Evolutionary conservation across 768 basidiomycete genomes (phyloP).

Genomic region (Phylloporus sp.): DNA sequence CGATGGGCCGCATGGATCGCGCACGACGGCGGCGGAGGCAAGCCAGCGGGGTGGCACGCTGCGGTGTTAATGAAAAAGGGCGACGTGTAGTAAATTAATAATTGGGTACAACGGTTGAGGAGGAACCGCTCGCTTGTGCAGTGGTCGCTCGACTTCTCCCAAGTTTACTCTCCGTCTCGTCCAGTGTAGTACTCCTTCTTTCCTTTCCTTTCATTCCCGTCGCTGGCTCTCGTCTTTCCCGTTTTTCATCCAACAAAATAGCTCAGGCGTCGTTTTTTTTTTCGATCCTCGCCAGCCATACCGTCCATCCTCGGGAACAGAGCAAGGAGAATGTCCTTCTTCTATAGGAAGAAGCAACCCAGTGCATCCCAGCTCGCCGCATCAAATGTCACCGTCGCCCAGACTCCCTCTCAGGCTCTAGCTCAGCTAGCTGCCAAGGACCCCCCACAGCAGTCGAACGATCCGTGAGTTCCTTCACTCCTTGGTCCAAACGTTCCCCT

Average conservation of each 20-base stretch:
- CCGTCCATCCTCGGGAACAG: constrained; percentile 59
- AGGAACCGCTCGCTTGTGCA: background rate
- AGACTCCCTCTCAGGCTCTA: constrained; percentile 64
- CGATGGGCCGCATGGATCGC: constrained; percentile 5
- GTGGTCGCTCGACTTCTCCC: constrained; percentile 1
- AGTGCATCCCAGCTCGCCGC: constrained; percentile 40
- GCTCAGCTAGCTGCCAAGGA: constrained; percentile 46
- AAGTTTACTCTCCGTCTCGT: constrained; percentile 8
- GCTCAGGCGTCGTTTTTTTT: constrained; percentile 16
- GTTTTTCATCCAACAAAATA: constrained; percentile 12
- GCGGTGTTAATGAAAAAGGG: constrained; percentile 6
- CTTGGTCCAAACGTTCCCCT: constrained; percentile 3
- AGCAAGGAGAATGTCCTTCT: constrained; percentile 87
- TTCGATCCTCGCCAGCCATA: constrained; percentile 45
- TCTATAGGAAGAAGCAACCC: constrained; percentile 80
- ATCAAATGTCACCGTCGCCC: constrained; percentile 50
- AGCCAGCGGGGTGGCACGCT: constrained; percentile 4
- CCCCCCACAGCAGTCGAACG: constrained; percentile 24
- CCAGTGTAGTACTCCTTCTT: background rate
- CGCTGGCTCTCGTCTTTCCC: constrained; percentile 24
- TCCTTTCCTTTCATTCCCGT: constrained; percentile 5
- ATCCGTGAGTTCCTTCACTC: constrained; percentile 33
- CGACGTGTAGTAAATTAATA: background rate
- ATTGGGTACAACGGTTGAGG: constrained; percentile 1
- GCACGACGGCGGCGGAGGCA: constrained; percentile 9